Evolutionary conservation across 2,329 filamentous ascomycete genomes (phyloP), one percentile per base, ranked within the genome.

Genomic region (Trichoderma atrobrunneum): DNA sequence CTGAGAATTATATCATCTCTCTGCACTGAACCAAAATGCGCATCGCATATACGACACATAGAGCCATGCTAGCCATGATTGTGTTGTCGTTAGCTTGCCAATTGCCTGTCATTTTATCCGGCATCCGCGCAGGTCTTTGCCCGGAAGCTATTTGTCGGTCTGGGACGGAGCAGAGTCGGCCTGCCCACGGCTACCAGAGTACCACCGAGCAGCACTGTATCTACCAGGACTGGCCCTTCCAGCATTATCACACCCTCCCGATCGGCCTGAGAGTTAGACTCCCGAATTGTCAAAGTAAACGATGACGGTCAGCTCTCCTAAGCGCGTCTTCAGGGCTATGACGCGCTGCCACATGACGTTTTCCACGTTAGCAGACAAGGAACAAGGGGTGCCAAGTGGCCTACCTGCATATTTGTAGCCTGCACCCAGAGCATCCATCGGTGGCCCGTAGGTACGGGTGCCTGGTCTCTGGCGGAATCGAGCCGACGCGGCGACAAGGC

Each of bases 381-480:
- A 67, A 72, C 70, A 67, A 72, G 70, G 70, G 70, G 70, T 65
- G 63, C 70, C 70, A 72, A 67, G 70, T 72, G 70, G 70, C 63
- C 69, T 66, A 24, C 66, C 57, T 70, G 66, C 66, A 70, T 61
- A 62, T 70, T 39, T 71, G 68, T 64, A 71, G 51, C 60, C 68
- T 71, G 60, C 59, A 70, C 59, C 60, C 59, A 51, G 21, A 69
- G 32, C 63, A 67, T 54, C 48, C 39, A 32, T 59, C 48, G 48
- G 48, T 72, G 43, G 43, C 70, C 59, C 48, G 51, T 56, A 67
- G 70, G 64, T 69, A 71, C 71, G 67, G 57, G 67, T 72, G 71
- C 71, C 71, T 70, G 59, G 71, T 60, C 64, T 70, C 71, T 70
- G 60, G 67, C 71, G 71, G 71, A 72, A 72, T 70, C 71, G 71